Base-by-base conservation (phyloP, 176 grass and related monocot genomes). In the Cenchrus americanus region DNA sequence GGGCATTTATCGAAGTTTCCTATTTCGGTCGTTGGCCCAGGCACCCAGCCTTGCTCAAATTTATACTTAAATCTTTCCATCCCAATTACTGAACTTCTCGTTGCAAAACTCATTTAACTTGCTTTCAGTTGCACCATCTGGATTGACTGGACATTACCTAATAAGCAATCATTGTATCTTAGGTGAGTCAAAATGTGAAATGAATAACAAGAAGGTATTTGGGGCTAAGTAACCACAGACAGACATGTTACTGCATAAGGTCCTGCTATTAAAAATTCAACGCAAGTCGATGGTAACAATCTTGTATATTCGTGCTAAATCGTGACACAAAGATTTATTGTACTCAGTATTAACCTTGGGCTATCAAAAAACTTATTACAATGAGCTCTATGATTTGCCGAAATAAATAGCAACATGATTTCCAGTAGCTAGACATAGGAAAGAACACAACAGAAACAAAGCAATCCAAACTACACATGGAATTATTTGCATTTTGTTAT, bases 141-240 rank as follows among this genome's bases (percentile, higher is more conserved):
- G 17, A 59, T 88, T 77, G 34, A 44, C 8, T 83, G 65, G 69
- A 72, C 14, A 46, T 65, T 72, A 34, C 78, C 49, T 79, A 41
- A 54, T n/a, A 75, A 75, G 48, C 22, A 59, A 1, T 7, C 37
- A 14, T 62, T 43, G 21, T 60, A 59, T 76, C n/a, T 66, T 74
- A 60, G 24, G 19, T 7, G 12, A 84, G 37, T 74, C 24, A 37
- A 67, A 75, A 37, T 67, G 66, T 75, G 26, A 60, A 69, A 85
- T 89, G 15, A 48, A 77, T 37, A 65, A 14, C 4, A 79, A 59
- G 18, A 63, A 61, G 22, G 15, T 22, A 21, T 18, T 13, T 48
- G 14, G 14, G 55, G 51, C 27, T 62, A 82, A 73, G 19, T 66
- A 73, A 73, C 62, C 14, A 66, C 3, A 4, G 19, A 17, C 10